Percentiles rank a stretch among this genome's conserved stretches.
Evolutionary conservation across 2,329 filamentous ascomycete genomes (phyloP).

Genomic region (Neoscytalidium dimidiatum): DNA sequence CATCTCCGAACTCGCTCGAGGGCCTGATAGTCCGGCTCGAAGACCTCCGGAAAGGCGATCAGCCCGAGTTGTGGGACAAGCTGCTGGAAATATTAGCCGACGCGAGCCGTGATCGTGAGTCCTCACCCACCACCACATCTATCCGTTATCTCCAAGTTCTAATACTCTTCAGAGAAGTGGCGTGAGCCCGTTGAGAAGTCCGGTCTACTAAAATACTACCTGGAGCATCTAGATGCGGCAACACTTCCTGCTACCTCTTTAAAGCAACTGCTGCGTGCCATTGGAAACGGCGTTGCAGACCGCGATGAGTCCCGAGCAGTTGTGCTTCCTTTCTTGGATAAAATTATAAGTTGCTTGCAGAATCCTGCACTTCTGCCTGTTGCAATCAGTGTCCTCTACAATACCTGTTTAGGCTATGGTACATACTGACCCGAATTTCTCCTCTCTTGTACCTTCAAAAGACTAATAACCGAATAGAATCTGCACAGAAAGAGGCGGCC

Average conservation of each 20-base stretch:
- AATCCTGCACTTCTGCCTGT: conserved; percentile 29
- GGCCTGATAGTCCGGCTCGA: background rate
- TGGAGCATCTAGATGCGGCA: conserved; percentile 29
- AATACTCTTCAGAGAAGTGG: conserved; percentile 33
- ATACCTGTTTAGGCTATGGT: conserved; percentile 46
- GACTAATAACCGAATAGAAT: conserved; percentile 26
- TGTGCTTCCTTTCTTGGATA: conserved; percentile 28
- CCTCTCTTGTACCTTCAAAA: background rate
- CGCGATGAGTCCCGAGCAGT: conserved; percentile 37
- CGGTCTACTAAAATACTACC: conserved; percentile 33
- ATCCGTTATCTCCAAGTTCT: conserved; percentile 23
- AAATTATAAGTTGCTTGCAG: conserved; percentile 30
- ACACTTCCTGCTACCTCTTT: conserved; percentile 25
- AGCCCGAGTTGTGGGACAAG: conserved; percentile 8
- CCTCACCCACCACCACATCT: background rate
- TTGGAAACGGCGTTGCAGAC: conserved; percentile 42
- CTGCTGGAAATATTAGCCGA: conserved; percentile 13
- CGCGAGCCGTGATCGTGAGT: conserved; percentile 16
- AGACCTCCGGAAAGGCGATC: conserved; percentile 12
- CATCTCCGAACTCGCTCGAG: background rate
- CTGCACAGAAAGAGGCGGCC: conserved; percentile 36
- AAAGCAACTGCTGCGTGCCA: conserved; percentile 39
- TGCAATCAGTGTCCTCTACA: conserved; percentile 45
- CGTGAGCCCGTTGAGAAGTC: conserved; percentile 30
- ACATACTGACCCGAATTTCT: background rate